These are phyloP conservation scores for Globisporangium nagaii DNA, from an alignment of 352 stramenopile species.

Conservation along the genomic window DNA sequence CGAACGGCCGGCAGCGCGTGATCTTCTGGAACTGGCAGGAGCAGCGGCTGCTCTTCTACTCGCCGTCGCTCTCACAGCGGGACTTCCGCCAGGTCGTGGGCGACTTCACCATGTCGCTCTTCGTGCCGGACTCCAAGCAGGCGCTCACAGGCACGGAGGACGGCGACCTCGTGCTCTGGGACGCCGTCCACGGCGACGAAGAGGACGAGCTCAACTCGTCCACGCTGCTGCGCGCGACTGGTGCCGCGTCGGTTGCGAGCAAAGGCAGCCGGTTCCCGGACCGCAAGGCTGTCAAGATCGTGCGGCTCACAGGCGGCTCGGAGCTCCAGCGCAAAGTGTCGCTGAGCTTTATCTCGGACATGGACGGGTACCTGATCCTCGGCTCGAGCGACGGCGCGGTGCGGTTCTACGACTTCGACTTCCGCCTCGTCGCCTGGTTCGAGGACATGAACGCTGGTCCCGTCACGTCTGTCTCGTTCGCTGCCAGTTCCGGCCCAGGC, in stretches of 20 bases:
- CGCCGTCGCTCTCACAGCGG: conserved; percentile 71
- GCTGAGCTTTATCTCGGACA: conserved; percentile 60
- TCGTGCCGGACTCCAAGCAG: conserved; percentile 80
- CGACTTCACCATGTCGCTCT: conserved; percentile 82
- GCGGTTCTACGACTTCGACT: conserved; percentile 92
- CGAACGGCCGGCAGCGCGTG: conserved; percentile 78
- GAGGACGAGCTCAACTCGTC: conserved; percentile 20
- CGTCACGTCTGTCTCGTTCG: conserved; percentile 88
- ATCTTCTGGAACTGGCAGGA: conserved; percentile 89
- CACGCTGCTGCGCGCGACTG: background rate
- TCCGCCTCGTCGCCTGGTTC: conserved; percentile 91
- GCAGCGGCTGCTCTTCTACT: conserved; percentile 78
- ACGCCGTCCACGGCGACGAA: conserved; percentile 31
- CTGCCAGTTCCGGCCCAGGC: too few relatives aligned
- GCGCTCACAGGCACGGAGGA: conserved; percentile 84
- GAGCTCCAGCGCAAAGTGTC: conserved; percentile 47
- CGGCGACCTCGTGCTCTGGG: conserved; percentile 88
- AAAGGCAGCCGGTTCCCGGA: conserved; percentile 33
- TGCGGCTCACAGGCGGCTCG: conserved; percentile 48
- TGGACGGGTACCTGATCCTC: conserved; percentile 88
- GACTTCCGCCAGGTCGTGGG: conserved; percentile 81
- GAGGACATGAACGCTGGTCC: conserved; percentile 90
- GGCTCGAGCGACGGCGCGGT: conserved; percentile 87
- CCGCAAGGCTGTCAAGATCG: conserved; percentile 80
- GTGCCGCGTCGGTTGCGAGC: background rate